These are phyloP conservation scores for Aspergillus niger DNA, from an alignment of 2,329 filamentous ascomycete genomes.

Conservation along the genomic window DNA sequence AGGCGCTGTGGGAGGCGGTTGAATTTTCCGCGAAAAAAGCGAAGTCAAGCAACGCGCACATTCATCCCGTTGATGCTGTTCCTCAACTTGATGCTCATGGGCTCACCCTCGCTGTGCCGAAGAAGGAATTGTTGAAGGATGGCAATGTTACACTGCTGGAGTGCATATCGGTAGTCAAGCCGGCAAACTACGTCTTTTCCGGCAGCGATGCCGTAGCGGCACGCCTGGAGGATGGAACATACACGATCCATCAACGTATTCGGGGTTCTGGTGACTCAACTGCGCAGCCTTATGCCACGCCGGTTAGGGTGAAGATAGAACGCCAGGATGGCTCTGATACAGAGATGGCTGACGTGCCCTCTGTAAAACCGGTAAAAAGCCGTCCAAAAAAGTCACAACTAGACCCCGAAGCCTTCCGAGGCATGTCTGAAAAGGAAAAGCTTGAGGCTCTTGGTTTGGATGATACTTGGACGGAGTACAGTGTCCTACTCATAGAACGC, in stretches of 20 bases:
- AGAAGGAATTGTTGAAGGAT: constrained; percentile 40
- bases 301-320: constrained; percentile 17
- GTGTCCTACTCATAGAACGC: constrained; percentile 40
- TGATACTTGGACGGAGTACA: constrained; percentile 46
- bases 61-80: constrained; percentile 35
- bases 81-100: constrained; percentile 51
- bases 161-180: constrained; percentile 35
- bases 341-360: constrained; percentile 14
- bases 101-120: constrained; percentile 41
- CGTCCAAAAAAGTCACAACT: constrained; percentile 17
- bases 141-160: constrained; percentile 49
- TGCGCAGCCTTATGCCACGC: constrained; percentile 23
- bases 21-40: constrained; percentile 36
- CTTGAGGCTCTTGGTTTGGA: constrained; percentile 44
- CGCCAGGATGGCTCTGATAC: constrained; percentile 13
- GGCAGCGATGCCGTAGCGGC: constrained; percentile 38
- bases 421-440: constrained; percentile 42
- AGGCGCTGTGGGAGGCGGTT: constrained; percentile 58
- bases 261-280: constrained; percentile 5
- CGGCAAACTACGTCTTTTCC: constrained; percentile 37
- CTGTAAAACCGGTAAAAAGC: constrained; percentile 1
- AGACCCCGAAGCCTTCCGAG: constrained; percentile 24
- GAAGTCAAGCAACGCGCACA: constrained; percentile 30
- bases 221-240: constrained; percentile 31
- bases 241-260: constrained; percentile 6